Base-by-base conservation (phyloP, 192 early-diverging fungal species). In the Backusella tuberculispora region DNA sequence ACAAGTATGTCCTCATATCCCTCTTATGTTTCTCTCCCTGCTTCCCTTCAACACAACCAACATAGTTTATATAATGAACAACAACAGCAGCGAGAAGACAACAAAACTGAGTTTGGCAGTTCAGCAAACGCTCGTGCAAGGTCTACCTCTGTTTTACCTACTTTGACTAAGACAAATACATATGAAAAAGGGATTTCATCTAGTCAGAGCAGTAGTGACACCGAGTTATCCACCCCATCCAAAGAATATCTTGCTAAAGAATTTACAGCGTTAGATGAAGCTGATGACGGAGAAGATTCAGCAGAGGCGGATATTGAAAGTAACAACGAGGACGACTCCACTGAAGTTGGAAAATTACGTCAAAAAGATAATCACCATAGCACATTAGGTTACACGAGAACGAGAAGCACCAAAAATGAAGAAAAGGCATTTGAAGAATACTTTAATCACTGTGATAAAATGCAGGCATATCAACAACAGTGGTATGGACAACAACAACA, bases 401-500 rank as follows among this genome's bases (percentile, higher is more conserved):
- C 21, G 53, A 21, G 53, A 60, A 24, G 53, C 53, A 60, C 48
- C 48, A 50, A 19, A 50, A 50, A 19, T 19, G 48, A 26, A 60
- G 53, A 60, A n/a, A 56, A 24, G 50, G 0, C 19, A 56, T 10
- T 56, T 56, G 50, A 56, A 26, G 21, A 60, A 60, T 60, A 60
- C 10, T 60, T 60, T 60, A 26, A 24, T 60, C 50, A 60, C 26
- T 60, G 21, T 60, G 53, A 60, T 60, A 60, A 26, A 60, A 60
- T 60, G 53, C 53, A 60, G 24, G 53, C 21, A 60, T 45, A 26
- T 46, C 68, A 24, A 70, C n/a, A 40, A 67, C 68, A 70, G 12
- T 29, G 21, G 24, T 19, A 63, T 10, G 34, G 13, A 53, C 50
- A 53, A 21, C 50, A 53, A 53, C 50, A 17, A 53, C 50, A 26